Base-by-base conservation (phyloP, 2,329 filamentous ascomycete species). In the Xylaria sp. region DNA sequence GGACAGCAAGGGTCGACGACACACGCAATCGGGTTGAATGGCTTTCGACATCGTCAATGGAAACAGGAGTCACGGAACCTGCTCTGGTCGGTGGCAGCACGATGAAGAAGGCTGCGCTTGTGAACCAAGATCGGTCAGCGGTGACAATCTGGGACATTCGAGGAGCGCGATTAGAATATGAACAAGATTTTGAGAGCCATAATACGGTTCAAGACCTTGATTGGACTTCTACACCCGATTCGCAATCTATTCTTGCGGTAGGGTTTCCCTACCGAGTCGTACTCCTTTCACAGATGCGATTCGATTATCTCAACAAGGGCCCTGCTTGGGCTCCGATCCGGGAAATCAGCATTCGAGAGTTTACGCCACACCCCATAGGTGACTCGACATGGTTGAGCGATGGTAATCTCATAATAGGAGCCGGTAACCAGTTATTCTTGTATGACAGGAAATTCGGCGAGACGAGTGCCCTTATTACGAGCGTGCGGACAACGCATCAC, bases 81-180 rank as follows among this genome's bases (percentile, higher is more conserved):
- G 90, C 92, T 0, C 85, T 97, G 34, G 93, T 92, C 12, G 97
- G 93, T 76, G 94, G 92, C 15, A 97, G 92, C 73, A 94, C 91
- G 9, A 91, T 94, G 76, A 91, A 94, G 71, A 97, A 97, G 79
- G 92, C 93, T 28, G 94, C 94, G 3, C 81, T 98, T 23, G 93
- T 97, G 41, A 92, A 97, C 77, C 85, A 88, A 2, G 84, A 87
- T 15, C 89, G 91, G 71, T 94, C 91, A 0, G 89, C 90, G 50
- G 82, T 98, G 59, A 97, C 93, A 0, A 97, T 98, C 59, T 98
- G 94, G 95, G 94, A 97, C 76, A 92, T 93, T 12, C 89, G 91
- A 71, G 92, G 91, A 65, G 90, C 90, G 1, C 91, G 94, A 71
- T 85, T 97, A 6, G 94, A 98, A 79, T 94, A 93, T 76, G 88